Percentiles rank a stretch among this genome's conserved stretches.
Conservation (phyloP, 1,284 basidiomycete species). For the Ceratobasidium sp. region DNA sequence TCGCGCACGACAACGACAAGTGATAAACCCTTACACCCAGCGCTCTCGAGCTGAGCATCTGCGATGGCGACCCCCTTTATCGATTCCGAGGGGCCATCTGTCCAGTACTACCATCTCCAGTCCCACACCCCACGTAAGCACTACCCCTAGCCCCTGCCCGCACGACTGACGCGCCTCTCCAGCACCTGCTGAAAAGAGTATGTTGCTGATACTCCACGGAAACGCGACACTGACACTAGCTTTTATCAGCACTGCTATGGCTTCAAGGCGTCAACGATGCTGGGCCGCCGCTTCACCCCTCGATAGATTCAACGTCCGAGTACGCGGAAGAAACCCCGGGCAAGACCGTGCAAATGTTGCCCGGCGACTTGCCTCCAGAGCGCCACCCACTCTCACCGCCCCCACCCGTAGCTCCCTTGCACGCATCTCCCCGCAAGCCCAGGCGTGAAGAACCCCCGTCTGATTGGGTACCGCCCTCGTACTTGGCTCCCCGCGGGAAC, state of each 20-base stretch:
- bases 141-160: neutral
- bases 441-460: conserved; percentile 19
- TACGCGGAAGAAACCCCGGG: conserved; percentile 29
- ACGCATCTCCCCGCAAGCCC: conserved; percentile 10
- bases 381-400: conserved; percentile 29
- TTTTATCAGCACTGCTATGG: conserved; percentile 25
- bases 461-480: conserved; percentile 31
- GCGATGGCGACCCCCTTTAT: conserved; percentile 38
- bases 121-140: conserved; percentile 33
- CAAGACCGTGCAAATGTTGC: conserved; percentile 16
- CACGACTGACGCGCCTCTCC: conserved; percentile 11
- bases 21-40: conserved; percentile 34
- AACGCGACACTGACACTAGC: neutral
- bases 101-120: conserved; percentile 33
- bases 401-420: neutral
- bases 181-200: conserved; percentile 37
- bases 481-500: conserved; percentile 2
- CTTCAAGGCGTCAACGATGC: conserved; percentile 35
- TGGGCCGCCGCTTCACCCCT: conserved; percentile 17
- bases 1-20: conserved; percentile 22
- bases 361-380: conserved; percentile 28
- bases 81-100: conserved; percentile 30
- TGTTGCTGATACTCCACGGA: neutral
- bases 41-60: neutral
- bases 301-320: conserved; percentile 33